Percentiles rank a stretch among this genome's conserved stretches.
Evolutionary conservation across 2,329 filamentous ascomycete species (phyloP).

Genomic region (Trichoderma simmonsii): DNA sequence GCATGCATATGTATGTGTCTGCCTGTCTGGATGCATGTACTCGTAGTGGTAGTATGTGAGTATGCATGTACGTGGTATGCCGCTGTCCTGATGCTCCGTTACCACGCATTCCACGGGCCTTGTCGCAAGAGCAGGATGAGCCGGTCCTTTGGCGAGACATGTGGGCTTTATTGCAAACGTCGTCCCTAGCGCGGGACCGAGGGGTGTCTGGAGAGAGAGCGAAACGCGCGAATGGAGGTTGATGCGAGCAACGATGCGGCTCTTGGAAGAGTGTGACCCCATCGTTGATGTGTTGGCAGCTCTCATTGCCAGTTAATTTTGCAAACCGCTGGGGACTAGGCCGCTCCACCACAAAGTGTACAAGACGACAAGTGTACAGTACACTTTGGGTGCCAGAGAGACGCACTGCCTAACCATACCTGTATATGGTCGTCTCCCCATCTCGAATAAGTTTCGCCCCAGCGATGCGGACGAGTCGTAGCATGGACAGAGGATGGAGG

Average conservation of each 20-base stretch:
- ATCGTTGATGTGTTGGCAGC: conserved; percentile 87
- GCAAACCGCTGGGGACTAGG: conserved; percentile 59
- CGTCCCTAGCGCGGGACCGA: conserved; percentile 48
- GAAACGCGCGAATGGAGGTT: conserved; percentile 38
- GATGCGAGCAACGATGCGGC: conserved; percentile 64
- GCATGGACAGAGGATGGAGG: conserved; percentile 1
- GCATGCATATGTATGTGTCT: conserved; percentile 4
- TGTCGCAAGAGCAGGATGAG: conserved; percentile 45
- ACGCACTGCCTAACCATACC: conserved; percentile 40
- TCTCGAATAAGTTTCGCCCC: conserved; percentile 36
- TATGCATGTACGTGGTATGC: conserved; percentile 8
- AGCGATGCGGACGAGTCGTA: conserved; percentile 12
- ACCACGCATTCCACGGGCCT: conserved; percentile 20
- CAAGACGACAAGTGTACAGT: conserved; percentile 20
- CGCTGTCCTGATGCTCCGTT: conserved; percentile 9
- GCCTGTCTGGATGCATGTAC: conserved; percentile 1
- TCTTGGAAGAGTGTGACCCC: conserved; percentile 63
- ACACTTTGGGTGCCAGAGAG: conserved; percentile 21
- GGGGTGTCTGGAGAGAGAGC: conserved; percentile 43
- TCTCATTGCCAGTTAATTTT: conserved; percentile 73
- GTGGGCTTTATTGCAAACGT: conserved; percentile 58
- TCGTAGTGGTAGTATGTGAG: background rate
- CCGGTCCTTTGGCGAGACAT: conserved; percentile 51
- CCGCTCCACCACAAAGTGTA: conserved; percentile 58
- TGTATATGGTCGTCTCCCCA: conserved; percentile 39